Evolutionary conservation across 345 rosid species (phyloP).

Genomic region (Lagerstroemia speciosa): DNA sequence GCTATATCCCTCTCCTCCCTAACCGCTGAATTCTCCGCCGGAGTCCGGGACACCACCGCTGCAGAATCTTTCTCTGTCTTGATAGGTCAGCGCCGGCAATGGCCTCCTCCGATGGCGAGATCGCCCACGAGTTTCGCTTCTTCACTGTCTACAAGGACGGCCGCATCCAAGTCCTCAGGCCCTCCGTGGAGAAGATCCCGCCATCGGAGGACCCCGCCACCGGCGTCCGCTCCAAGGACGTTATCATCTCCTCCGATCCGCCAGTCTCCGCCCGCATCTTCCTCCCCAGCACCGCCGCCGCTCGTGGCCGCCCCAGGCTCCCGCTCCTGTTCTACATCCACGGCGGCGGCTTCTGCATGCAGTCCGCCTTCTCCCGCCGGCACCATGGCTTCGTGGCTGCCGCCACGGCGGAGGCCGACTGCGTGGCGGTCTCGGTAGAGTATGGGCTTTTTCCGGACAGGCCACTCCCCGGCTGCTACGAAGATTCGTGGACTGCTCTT

Average conservation of each 20-base stretch:
- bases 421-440: slow-evolving; percentile 24
- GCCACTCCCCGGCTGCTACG: slow-evolving; percentile 29
- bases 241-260: slow-evolving; percentile 17
- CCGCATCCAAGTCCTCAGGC: not conserved
- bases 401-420: slow-evolving; percentile 10
- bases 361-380: slow-evolving; percentile 15
- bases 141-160: slow-evolving; percentile 20
- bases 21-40: no score
- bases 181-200: slow-evolving; percentile 9
- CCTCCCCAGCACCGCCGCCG: slow-evolving; percentile 12
- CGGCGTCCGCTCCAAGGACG: slow-evolving; percentile 20
- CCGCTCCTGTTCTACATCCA: slow-evolving; percentile 22
- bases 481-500: slow-evolving; percentile 34
- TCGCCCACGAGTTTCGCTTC: slow-evolving; percentile 20
- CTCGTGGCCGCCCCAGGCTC: slow-evolving; percentile 8
- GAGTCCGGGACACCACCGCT: not conserved
- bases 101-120: slow-evolving; percentile 15
- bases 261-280: slow-evolving; percentile 21
- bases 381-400: slow-evolving; percentile 8
- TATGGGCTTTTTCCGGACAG: slow-evolving; percentile 29
- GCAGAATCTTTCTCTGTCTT: not conserved
- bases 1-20: no score
- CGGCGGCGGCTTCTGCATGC: slow-evolving; percentile 21
- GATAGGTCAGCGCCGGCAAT: not conserved
- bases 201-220: slow-evolving; percentile 12